phyloP scores from a whole-genome alignment of 2,329 filamentous ascomycete species.

The Fusarium fujikuroi region DNA sequence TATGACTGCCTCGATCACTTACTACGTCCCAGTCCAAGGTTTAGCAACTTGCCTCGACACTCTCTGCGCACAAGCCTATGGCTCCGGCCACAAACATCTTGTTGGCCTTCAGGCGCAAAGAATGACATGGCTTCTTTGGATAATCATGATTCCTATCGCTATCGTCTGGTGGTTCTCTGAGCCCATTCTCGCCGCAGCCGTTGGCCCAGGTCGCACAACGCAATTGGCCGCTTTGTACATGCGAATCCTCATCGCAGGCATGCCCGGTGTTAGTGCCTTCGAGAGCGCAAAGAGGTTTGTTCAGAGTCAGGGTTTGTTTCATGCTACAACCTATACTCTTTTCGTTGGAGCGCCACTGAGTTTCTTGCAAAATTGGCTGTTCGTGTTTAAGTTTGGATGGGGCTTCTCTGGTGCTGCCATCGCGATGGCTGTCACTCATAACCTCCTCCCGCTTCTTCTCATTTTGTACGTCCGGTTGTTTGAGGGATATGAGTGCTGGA shows the following conservation, averaged over 20 bases:
- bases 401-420: conserved; percentile 83
- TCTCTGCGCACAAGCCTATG: conserved; percentile 90
- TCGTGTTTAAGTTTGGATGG: conserved; percentile 74
- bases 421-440: conserved; percentile 80
- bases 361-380: conserved; percentile 77
- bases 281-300: conserved; percentile 81
- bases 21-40: conserved; percentile 79
- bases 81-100: conserved; percentile 84
- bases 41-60: conserved; percentile 89
- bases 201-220: conserved; percentile 64
- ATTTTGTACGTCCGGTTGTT: conserved; percentile 79
- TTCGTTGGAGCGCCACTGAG: conserved; percentile 79
- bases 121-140: conserved; percentile 79
- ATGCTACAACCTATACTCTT: conserved; percentile 77
- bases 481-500: conserved; percentile 81
- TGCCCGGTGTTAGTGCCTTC: conserved; percentile 78
- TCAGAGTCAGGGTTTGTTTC: conserved; percentile 82
- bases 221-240: conserved; percentile 77
- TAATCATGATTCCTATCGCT: conserved; percentile 75
- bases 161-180: conserved; percentile 75
- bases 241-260: conserved; percentile 73
- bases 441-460: conserved; percentile 75
- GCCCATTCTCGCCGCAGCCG: conserved; percentile 62
- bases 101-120: conserved; percentile 85
- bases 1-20: conserved; percentile 83